A percentile compares a stretch with the other conserved stretches of the same genome.
phyloP scores from a whole-genome alignment of 768 basidiomycete species.

The Mycena amicta region DNA sequence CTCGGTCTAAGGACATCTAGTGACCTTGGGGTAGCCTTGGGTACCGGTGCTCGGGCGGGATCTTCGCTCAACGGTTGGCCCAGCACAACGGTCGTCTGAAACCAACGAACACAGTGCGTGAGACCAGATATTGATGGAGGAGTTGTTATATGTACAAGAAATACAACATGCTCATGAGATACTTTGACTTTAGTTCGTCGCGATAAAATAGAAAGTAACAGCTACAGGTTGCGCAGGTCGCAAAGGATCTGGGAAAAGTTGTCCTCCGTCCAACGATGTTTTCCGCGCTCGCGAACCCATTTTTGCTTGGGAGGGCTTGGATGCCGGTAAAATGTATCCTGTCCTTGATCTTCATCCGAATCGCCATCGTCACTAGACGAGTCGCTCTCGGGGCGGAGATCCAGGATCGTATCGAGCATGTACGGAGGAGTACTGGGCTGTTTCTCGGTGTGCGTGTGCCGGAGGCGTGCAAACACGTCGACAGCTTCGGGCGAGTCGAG shows the following conservation, averaged over 20 bases:
- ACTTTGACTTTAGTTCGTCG: too few species aligned
- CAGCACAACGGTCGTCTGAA: too few species aligned
- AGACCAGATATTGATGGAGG: too few species aligned
- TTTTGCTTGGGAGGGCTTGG: slow-evolving; percentile 4
- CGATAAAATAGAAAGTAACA: too few species aligned
- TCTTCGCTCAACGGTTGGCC: too few species aligned
- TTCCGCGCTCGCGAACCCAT: slow-evolving; percentile 20
- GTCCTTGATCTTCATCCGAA: slow-evolving; percentile 3
- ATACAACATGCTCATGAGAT: too few species aligned
- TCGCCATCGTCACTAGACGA: slow-evolving; percentile 7
- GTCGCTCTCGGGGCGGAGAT: slow-evolving; percentile 1
- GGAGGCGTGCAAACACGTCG: slow-evolving; percentile 8
- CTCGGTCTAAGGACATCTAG: too few species aligned
- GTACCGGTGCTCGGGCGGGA: too few species aligned
- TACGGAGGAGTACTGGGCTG: too few species aligned
- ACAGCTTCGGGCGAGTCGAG: slow-evolving; percentile 8
- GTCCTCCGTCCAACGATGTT: slow-evolving; percentile 17
- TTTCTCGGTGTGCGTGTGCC: slow-evolving; percentile 1
- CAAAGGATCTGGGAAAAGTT: slow-evolving; percentile 15
- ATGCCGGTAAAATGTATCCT: background rate
- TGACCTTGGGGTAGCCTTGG: too few species aligned
- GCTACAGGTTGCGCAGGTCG: slow-evolving; percentile 14
- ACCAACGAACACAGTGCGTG: too few species aligned
- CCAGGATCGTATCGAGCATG: slow-evolving; percentile 3
- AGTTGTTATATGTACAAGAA: too few species aligned